Evolutionary conservation across 2,329 filamentous ascomycete genomes (phyloP), one percentile per base, ranked within the genome.

Genomic region (Lasiodiplodia citricola): DNA sequence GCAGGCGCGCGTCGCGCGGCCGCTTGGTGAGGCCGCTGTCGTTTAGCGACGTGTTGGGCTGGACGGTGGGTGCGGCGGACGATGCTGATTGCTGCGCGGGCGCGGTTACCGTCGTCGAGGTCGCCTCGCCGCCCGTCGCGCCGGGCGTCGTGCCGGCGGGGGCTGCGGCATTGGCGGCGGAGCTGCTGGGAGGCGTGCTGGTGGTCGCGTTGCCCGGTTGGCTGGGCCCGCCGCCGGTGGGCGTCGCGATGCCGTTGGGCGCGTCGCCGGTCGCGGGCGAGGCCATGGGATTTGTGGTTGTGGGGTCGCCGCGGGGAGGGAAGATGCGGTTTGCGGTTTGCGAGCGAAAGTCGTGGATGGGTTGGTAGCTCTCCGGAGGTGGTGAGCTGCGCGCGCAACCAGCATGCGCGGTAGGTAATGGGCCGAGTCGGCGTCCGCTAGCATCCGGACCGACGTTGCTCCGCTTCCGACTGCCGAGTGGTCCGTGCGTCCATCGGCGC

Each of bases 1-100:
- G 88, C 16, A 93, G 88, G 75, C 92, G 90, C 18, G 91, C 88
- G 79, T 96, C 92, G 80, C 92, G 91, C 0, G 92, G 92, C 4
- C 91, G 88, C 63, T 85, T 80, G 31, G 70, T 67, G 4, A 72
- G 68, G 14, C 78, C 79, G 0, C 68, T 70, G 71, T 80, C 77
- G 69, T 74, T 73, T 60, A 80, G 74, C 0, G 78, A 79, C 16
- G 76, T 77, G 1, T 72, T 52, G 8, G 79, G 77, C 62, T 79
- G 77, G 18, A 75, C 70, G 31, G 76, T 72, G 37, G 71, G 66
- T 54, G 67, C 38, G 14, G 63, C 6, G 18, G 71, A 13, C 25
- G 68, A 5, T 10, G 55, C 18, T 23, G 55, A 31, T n/a, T 4
- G 55, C 3, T 35, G 31, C 51, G 51, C 23, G 11, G 51, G 51